Evolutionary conservation across 169 alveolate species (phyloP).

Genomic region (Plasmodium gaboni): DNA sequence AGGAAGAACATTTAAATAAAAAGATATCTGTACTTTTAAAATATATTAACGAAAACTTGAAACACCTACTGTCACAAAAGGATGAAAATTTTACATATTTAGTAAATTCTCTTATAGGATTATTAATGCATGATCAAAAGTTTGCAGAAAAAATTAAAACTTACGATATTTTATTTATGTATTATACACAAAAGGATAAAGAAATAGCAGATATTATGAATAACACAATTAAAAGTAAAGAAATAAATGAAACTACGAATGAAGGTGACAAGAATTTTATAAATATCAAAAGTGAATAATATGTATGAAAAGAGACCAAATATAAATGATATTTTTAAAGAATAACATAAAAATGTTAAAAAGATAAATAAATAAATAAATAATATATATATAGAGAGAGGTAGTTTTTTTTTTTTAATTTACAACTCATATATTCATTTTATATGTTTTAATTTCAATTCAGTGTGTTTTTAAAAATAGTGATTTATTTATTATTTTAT

Average conservation of each 20-base stretch:
- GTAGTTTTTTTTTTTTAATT: too few relatives aligned
- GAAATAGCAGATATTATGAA: conserved; percentile 5
- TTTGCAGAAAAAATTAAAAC: conserved; percentile 6
- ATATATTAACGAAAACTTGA: conserved; percentile 28
- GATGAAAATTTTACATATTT: conserved; percentile 31
- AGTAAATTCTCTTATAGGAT: conserved; percentile 16
- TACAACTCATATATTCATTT: background rate
- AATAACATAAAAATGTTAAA: background rate
- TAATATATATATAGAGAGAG: background rate
- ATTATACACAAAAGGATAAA: conserved; percentile 12
- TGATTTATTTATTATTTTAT: too few relatives aligned
- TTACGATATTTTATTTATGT: conserved; percentile 18
- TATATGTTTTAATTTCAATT: background rate
- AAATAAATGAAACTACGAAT: background rate
- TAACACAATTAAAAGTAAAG: background rate
- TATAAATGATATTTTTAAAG: background rate
- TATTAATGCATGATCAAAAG: conserved; percentile 21
- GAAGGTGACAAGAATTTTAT: background rate
- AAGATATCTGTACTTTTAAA: conserved; percentile 28
- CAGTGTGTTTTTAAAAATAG: too few relatives aligned
- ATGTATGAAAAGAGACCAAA: background rate
- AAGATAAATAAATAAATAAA: background rate
- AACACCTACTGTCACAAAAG: conserved; percentile 8
- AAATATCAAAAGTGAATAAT: too few relatives aligned
- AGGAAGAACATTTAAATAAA: conserved; percentile 18